A percentile compares a stretch with the other conserved stretches of the same genome.
Evolutionary conservation across 257 asterid species (phyloP).

Genomic region (Scutellaria minor): DNA sequence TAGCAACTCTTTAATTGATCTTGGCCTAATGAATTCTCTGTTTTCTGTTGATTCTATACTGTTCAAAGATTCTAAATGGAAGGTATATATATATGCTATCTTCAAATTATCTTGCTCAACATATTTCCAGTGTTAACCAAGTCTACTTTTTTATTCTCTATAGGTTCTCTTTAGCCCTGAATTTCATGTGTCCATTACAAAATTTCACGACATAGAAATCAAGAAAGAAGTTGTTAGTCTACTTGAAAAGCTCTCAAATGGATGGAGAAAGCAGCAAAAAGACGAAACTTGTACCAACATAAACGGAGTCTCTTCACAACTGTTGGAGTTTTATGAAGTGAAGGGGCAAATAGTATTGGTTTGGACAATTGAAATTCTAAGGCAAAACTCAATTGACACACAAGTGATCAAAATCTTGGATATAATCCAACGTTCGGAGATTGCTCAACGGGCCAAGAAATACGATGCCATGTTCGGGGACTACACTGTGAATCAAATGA

Average conservation of each 20-base stretch:
- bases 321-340: slow-evolving; percentile 45
- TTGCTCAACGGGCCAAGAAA: slow-evolving; percentile 33
- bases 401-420: slow-evolving; percentile 56
- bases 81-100: slow-evolving; percentile 38
- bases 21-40: slow-evolving; percentile 42
- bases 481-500: slow-evolving; percentile 38
- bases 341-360: slow-evolving; percentile 45
- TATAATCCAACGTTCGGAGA: slow-evolving; percentile 40
- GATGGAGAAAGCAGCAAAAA: slow-evolving; percentile 46
- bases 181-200: slow-evolving; percentile 48
- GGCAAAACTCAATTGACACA: slow-evolving; percentile 30
- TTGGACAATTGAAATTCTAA: slow-evolving; percentile 56
- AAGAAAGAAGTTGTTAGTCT: slow-evolving; percentile 46
- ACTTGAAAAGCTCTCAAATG: slow-evolving; percentile 55
- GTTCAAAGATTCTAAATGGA: slow-evolving; percentile 46
- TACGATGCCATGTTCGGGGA: slow-evolving; percentile 33
- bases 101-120: not conserved
- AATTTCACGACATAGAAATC: slow-evolving; percentile 32
- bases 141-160: not conserved
- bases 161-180: slow-evolving; percentile 49
- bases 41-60: slow-evolving; percentile 40
- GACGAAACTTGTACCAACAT: slow-evolving; percentile 4
- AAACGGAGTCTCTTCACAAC: slow-evolving; percentile 33
- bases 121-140: no score
- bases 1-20: slow-evolving; percentile 46